Percentiles rank a stretch among this genome's conserved stretches.
phyloP scores from a whole-genome alignment of 148 eudicot genomes.

The Camellia sinensis region DNA sequence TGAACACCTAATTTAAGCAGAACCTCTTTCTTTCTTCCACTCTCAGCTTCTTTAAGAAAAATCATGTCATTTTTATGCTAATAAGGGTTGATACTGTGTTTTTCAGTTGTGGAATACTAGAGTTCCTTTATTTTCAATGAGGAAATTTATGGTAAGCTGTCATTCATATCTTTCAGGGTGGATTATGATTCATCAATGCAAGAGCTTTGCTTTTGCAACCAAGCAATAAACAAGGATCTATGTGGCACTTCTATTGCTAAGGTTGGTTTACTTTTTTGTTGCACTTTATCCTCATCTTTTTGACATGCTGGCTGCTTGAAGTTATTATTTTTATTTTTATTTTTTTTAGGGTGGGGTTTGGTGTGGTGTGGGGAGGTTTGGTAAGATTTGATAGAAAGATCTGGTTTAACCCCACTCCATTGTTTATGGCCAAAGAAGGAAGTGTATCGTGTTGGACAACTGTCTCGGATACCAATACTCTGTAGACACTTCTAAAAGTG shows the following conservation, averaged over 20 bases:
- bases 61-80: neutral
- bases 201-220: constrained; percentile 23
- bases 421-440: neutral
- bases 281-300: neutral
- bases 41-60: neutral
- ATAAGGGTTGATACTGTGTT: neutral
- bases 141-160: neutral
- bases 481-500: too few species aligned
- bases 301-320: neutral
- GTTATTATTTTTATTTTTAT: neutral
- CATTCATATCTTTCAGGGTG: constrained; percentile 20
- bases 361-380: too few species aligned
- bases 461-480: too few species aligned
- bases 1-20: neutral
- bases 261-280: constrained; percentile 22
- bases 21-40: neutral
- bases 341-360: too few species aligned
- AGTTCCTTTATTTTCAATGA: neutral
- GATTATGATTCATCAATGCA: constrained; percentile 20
- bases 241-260: constrained; percentile 11
- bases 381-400: too few species aligned
- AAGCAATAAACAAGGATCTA: neutral
- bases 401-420: neutral
- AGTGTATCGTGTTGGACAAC: too few species aligned
- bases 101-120: neutral